Evolutionary conservation across 1,139 yeast genomes (phyloP), one percentile per base, ranked within the genome.

Genomic region (Neolecta irregularis): DNA sequence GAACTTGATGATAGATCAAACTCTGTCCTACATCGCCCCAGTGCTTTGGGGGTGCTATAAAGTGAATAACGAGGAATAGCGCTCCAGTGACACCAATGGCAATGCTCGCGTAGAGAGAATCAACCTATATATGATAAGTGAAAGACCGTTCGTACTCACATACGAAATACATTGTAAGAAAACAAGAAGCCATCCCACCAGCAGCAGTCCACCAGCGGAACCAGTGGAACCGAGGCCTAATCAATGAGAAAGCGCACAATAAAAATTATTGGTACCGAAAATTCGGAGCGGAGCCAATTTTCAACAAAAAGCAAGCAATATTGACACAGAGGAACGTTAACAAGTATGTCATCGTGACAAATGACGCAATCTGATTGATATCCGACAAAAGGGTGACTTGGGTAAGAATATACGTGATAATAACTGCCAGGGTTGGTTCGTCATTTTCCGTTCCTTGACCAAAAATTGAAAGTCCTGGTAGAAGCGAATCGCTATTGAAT

Each of bases 1-100:
- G 64, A 3, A 88, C 96, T 55, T 88, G 98, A 51, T 88, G 98
- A 54, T 88, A 88, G 36, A 88, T 85, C 44, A 88, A 64, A 32
- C 83, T 70, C 56, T 88, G 96, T 2, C 96, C 83, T 19, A 88
- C 94, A 57, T 88, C 98, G 23, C 98, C 98, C 80, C 94, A 88
- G 25, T 83, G 77, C 53, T 81, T 83, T 4, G 96, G 95, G 2
- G 95, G 94, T 2, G 94, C 77, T 40, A 73, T 66, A 50, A 83
- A 81, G 54, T 88, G 96, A 43, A 88, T 88, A 40, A 77, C 54
- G 37, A 81, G 52, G 46, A 88, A 78, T 32, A 88, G 57, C 18
- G 73, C 59, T 34, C 72, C 55, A 48, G 83, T 62, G 38, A 76
- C 69, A 5, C 74, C 58, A 29, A 83, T 69, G 36, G 85, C 75